Base-by-base conservation (phyloP, 2,329 filamentous ascomycete species). In the Neonectria coccinea region DNA sequence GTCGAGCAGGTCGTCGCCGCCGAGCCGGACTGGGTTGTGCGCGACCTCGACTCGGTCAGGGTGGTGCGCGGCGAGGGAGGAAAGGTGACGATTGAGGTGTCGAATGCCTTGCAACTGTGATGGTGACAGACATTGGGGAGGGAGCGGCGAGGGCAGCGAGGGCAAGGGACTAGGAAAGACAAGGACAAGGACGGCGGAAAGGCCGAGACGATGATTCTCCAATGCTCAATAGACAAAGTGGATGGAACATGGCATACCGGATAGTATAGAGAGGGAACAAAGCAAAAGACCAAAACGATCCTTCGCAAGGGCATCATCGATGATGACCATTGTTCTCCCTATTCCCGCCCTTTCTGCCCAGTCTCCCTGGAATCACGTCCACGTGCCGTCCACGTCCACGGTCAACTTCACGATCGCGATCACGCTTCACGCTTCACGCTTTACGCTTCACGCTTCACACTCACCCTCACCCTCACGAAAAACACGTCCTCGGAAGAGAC, bases 1-100 rank as follows among this genome's bases (percentile, higher is more conserved):
- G 82, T 90, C 50, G 88, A 89, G 71, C 88, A 94, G 80, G 85
- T 97, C 54, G 81, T 85, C 65, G 87, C 86, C 51, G 93, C 93
- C 5, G 90, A 88, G n/a, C 93, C 94, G 48, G 93, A 97, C 81
- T 97, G 92, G 90, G 89, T 97, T 56, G 90, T 97, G 62, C 84
- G 85, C 78, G 93, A 97, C 79, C 83, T 97, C 80, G 83, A 85
- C 62, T 94, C 91, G 69, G 88, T 97, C 67, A 87, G 80, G 71
- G 81, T 97, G 72, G 80, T 88, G 65, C 83, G 85, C 56, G 81
- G 80, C 69, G 81, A 84, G 65, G 85, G 82, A 55, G 89, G 88
- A n/a, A 80, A 80, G 68, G 85, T 92, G 59, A 87, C 86, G 69
- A 79, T 97, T 68, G 88, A 93, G 80, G 88, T 97, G 70, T 81